These are phyloP conservation scores for Senna siamea DNA, from an alignment of 306 rosid species.

Conservation along the genomic window DNA sequence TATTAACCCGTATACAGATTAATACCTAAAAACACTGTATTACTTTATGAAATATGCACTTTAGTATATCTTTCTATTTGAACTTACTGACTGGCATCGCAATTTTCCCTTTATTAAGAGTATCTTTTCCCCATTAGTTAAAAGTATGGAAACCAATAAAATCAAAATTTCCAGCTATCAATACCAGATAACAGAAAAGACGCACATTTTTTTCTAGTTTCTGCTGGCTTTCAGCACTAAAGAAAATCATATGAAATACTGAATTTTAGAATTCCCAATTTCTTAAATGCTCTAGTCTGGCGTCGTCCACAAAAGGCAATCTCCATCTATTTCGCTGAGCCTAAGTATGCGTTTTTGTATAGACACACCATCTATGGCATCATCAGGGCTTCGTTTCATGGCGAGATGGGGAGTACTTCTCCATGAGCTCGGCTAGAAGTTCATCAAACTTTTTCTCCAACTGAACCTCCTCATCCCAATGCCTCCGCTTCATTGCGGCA, in stretches of 20 bases:
- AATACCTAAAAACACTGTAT: too few species aligned
- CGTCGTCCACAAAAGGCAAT: constrained; percentile 5
- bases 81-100: too few species aligned
- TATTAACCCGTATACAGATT: too few species aligned
- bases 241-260: background rate
- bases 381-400: too few species aligned
- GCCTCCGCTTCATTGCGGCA: constrained; percentile 51
- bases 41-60: too few species aligned
- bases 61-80: too few species aligned
- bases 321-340: constrained; percentile 26
- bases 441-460: constrained; percentile 54
- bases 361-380: background rate
- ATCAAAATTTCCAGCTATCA: background rate
- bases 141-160: background rate
- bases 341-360: constrained; percentile 24
- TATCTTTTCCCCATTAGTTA: too few species aligned
- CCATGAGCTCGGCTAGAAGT: constrained; percentile 59
- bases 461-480: constrained; percentile 62
- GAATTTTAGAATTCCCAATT: background rate
- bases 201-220: background rate
- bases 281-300: background rate
- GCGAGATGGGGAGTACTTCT: constrained; percentile 50
- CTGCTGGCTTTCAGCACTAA: background rate
- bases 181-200: background rate
- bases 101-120: too few species aligned